phyloP scores from a whole-genome alignment of 305 asterid species.

The Nicotiana rustica region DNA sequence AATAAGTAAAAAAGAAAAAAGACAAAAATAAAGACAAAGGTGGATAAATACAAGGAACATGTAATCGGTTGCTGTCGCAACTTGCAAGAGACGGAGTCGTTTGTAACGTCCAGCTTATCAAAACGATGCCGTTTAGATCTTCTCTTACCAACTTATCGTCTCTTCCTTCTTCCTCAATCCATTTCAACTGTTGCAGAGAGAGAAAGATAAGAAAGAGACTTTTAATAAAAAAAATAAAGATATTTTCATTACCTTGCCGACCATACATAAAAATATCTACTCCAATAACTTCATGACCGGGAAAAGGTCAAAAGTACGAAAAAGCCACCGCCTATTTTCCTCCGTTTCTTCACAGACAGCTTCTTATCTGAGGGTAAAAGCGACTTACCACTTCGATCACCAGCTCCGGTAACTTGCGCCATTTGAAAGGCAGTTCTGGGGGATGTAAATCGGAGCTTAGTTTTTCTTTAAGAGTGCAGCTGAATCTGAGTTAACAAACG shows the following conservation, averaged over 20 bases:
- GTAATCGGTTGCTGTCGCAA: slow-evolving; percentile 20
- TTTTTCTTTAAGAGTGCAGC: background rate
- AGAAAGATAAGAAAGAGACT: slow-evolving; percentile 4
- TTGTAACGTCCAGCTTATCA: background rate
- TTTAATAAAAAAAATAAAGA: background rate
- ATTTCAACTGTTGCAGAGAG: slow-evolving; percentile 30
- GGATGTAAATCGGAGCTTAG: slow-evolving; percentile 2
- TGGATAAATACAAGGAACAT: slow-evolving; percentile 27
- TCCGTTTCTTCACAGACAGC: slow-evolving; percentile 9
- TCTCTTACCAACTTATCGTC: slow-evolving; percentile 38
- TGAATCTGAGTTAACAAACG: slow-evolving; percentile 11
- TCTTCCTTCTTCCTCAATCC: slow-evolving; percentile 36
- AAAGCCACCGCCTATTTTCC: slow-evolving; percentile 37
- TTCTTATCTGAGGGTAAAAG: slow-evolving; percentile 40
- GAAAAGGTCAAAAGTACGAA: slow-evolving; percentile 37
- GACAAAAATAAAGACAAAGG: background rate
- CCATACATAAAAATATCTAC: slow-evolving; percentile 30
- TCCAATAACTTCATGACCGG: background rate
- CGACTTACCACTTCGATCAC: slow-evolving; percentile 40
- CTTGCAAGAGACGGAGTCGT: slow-evolving; percentile 10
- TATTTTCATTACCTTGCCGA: slow-evolving; percentile 34
- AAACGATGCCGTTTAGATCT: slow-evolving; percentile 42
- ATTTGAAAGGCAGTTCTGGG: background rate
- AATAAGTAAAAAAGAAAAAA: background rate
- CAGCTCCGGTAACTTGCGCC: slow-evolving; percentile 37